Evolutionary conservation across 2,329 filamentous ascomycete genomes (phyloP).

Genomic region (Trichophyton simii): DNA sequence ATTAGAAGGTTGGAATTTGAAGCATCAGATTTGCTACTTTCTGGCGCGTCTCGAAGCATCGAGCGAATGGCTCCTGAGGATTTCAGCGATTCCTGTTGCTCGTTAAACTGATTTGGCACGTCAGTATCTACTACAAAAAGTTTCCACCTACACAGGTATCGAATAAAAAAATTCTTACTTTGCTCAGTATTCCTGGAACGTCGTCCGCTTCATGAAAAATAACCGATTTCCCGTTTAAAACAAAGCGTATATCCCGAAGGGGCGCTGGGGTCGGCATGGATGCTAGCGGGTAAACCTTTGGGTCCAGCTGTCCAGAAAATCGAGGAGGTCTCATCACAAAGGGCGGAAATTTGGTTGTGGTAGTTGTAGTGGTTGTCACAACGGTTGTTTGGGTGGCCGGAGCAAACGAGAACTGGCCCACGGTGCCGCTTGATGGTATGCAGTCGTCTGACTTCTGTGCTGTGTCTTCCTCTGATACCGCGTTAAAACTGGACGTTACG

Average conservation of each 20-base stretch:
- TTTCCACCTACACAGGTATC: too few relatives aligned
- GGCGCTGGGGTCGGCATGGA: slow-evolving; percentile 67
- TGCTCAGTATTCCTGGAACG: slow-evolving; percentile 39
- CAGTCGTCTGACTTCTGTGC: neutral
- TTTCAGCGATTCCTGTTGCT: neutral
- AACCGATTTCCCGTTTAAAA: slow-evolving; percentile 49
- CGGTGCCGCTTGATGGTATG: slow-evolving; percentile 20
- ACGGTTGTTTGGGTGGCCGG: slow-evolving; percentile 53
- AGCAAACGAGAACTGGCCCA: slow-evolving; percentile 50
- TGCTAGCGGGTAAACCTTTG: slow-evolving; percentile 82
- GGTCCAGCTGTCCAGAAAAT: slow-evolving; percentile 59
- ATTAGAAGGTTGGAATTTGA: neutral
- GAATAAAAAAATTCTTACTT: slow-evolving; percentile 32
- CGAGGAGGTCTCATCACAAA: slow-evolving; percentile 63
- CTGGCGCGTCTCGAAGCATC: neutral
- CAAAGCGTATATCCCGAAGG: slow-evolving; percentile 64
- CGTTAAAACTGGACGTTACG: neutral
- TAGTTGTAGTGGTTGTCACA: slow-evolving; percentile 85
- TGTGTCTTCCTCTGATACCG: neutral
- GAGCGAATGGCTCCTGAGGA: neutral
- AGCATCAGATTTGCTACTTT: neutral
- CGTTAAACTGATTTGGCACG: neutral
- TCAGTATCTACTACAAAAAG: neutral
- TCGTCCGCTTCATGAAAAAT: slow-evolving; percentile 52
- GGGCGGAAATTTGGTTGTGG: slow-evolving; percentile 70